These are phyloP conservation scores for Blastocystis sp. DNA, from an alignment of 352 stramenopile genomes.

Conservation along the genomic window DNA sequence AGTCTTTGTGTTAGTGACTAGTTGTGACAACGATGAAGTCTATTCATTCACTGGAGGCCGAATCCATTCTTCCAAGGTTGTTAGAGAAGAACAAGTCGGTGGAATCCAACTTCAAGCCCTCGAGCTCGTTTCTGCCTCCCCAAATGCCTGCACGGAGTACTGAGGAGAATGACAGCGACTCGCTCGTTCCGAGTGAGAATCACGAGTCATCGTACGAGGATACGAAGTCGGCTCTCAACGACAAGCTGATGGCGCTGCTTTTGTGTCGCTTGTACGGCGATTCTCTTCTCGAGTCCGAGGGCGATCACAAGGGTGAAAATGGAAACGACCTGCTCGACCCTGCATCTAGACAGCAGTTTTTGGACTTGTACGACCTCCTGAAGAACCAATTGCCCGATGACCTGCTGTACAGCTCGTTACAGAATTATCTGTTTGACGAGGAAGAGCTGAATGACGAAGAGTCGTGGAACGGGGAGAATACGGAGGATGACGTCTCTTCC, in stretches of 20 bases:
- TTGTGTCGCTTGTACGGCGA: neutral
- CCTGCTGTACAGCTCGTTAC: neutral
- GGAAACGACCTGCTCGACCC: neutral
- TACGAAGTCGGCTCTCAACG: neutral
- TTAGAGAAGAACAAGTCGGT: neutral
- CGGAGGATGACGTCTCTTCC: neutral
- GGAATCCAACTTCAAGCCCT: neutral
- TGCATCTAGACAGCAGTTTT: neutral
- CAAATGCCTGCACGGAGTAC: neutral
- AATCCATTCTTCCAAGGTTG: neutral
- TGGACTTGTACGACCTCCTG: neutral
- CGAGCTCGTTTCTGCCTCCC: neutral
- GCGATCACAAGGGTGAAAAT: neutral
- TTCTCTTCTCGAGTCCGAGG: neutral
- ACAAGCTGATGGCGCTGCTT: neutral
- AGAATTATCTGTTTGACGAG: neutral
- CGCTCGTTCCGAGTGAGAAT: neutral
- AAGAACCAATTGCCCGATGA: neutral
- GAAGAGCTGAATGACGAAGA: neutral
- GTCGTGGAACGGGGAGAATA: neutral
- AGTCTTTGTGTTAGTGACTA: neutral
- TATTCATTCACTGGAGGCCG: neutral
- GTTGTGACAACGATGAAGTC: neutral
- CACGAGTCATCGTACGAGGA: neutral
- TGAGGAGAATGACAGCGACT: neutral